Conservation (phyloP, 2,329 filamentous ascomycete genomes). For the Didymella segeticola region DNA sequence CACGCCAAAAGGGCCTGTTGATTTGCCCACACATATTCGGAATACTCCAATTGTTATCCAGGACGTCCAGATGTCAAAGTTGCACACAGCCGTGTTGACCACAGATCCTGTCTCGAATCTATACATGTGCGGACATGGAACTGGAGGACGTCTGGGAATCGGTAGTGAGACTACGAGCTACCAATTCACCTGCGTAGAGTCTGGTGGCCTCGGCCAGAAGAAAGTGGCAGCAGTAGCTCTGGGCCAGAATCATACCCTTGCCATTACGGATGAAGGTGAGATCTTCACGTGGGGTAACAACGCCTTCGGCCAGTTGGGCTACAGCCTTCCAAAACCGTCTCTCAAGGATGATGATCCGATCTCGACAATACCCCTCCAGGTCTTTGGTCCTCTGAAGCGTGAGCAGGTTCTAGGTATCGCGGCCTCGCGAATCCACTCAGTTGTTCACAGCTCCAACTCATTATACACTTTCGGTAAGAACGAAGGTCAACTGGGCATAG, state of each 20-base stretch:
- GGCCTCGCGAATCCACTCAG: constrained; percentile 89
- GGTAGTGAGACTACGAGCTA: constrained; percentile 92
- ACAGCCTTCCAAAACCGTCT: constrained; percentile 71
- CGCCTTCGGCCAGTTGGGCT: constrained; percentile 83
- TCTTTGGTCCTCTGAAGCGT: constrained; percentile 90
- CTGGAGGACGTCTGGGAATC: constrained; percentile 85
- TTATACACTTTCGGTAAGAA: constrained; percentile 97
- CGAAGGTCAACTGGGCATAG: constrained; percentile 88
- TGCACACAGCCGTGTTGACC: constrained; percentile 89
- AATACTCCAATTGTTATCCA: constrained; percentile 77
- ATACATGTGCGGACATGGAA: constrained; percentile 90
- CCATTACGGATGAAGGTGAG: constrained; percentile 83
- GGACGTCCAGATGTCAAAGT: constrained; percentile 86
- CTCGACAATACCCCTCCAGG: constrained; percentile 80
- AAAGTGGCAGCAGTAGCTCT: constrained; percentile 80
- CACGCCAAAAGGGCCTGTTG: constrained; percentile 52
- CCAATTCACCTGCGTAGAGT: constrained; percentile 81
- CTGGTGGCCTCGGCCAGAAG: constrained; percentile 73
- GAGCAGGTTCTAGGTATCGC: constrained; percentile 82
- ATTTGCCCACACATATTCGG: constrained; percentile 75
- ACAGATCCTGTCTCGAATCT: constrained; percentile 87
- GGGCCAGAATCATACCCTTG: constrained; percentile 90
- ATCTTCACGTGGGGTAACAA: constrained; percentile 96
- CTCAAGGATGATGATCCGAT: constrained; percentile 83
- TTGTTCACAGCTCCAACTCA: constrained; percentile 80